Evolutionary conservation across 1,139 yeast genomes (phyloP).

Genomic region (Saccharomyces hybrid): DNA sequence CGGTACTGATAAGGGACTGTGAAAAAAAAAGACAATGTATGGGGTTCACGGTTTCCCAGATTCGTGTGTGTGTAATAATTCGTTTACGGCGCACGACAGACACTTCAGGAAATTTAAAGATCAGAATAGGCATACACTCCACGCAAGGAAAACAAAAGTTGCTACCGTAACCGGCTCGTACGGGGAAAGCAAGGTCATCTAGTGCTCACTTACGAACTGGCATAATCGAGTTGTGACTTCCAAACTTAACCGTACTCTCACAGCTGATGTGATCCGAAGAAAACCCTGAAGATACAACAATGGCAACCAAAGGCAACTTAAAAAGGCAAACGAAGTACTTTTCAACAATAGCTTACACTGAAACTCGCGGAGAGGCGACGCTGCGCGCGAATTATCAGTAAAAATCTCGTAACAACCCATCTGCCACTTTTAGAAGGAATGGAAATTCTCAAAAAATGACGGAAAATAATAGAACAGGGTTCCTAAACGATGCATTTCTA

Average conservation of each 20-base stretch:
- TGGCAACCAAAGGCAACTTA: background rate
- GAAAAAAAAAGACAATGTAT: background rate
- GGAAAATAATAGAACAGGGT: background rate
- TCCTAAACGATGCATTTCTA: background rate
- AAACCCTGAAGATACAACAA: background rate
- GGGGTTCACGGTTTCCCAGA: background rate
- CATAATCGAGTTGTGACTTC: background rate
- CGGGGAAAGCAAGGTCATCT: background rate
- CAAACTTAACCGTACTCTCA: background rate
- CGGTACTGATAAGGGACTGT: background rate
- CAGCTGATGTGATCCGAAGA: background rate
- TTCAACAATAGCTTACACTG: background rate
- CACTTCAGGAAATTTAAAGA: background rate
- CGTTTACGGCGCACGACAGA: background rate
- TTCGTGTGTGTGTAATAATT: background rate
- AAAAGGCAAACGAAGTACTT: background rate
- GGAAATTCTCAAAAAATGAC: background rate
- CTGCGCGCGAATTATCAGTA: background rate
- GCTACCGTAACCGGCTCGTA: background rate
- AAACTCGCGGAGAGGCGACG: background rate
- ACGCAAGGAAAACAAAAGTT: background rate
- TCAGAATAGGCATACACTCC: background rate
- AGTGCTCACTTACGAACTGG: background rate
- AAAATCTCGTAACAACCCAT: background rate
- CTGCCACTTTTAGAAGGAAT: background rate